phyloP scores from a whole-genome alignment of 352 stramenopile genomes.

The Globisporangium camurandrum region DNA sequence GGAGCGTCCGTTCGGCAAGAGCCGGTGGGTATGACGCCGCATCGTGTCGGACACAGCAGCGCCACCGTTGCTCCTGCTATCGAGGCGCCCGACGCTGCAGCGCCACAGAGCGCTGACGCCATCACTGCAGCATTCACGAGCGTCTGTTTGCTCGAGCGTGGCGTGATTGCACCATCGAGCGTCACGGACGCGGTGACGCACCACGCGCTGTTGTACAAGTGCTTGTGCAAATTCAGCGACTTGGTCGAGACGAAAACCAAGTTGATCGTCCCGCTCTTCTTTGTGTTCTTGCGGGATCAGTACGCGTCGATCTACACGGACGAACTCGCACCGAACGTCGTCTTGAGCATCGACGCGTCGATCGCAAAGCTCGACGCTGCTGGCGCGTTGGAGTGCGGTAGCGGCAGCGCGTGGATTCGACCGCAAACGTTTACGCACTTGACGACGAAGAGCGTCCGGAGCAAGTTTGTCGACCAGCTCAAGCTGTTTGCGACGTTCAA shows the following conservation, averaged over 20 bases:
- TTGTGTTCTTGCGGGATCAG: constrained; percentile 76
- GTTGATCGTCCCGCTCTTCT: constrained; percentile 82
- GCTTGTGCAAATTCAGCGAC: constrained; percentile 62
- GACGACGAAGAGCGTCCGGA: constrained; percentile 68
- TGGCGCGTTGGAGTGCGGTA: constrained; percentile 15
- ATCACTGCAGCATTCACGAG: constrained; percentile 45
- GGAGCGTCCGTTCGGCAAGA: constrained; percentile 39
- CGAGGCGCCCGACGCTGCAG: neutral
- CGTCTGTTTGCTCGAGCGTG: constrained; percentile 51
- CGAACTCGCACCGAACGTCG: constrained; percentile 40
- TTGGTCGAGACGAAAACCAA: constrained; percentile 80
- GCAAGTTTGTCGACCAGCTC: constrained; percentile 77
- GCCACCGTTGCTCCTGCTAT: neutral
- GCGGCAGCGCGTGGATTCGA: constrained; percentile 15
- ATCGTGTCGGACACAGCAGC: neutral
- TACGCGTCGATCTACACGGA: constrained; percentile 71
- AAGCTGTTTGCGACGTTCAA: constrained; percentile 77
- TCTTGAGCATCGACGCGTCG: constrained; percentile 36
- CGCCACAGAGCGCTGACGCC: too few species aligned
- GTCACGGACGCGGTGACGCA: constrained; percentile 68
- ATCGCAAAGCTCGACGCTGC: constrained; percentile 33
- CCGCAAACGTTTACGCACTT: constrained; percentile 28
- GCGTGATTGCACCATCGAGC: constrained; percentile 26
- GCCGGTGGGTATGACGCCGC: constrained; percentile 3
- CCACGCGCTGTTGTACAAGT: constrained; percentile 78